Evolutionary conservation across 2,329 filamentous ascomycete genomes (phyloP).

Genomic region (Fusarium camptoceras): DNA sequence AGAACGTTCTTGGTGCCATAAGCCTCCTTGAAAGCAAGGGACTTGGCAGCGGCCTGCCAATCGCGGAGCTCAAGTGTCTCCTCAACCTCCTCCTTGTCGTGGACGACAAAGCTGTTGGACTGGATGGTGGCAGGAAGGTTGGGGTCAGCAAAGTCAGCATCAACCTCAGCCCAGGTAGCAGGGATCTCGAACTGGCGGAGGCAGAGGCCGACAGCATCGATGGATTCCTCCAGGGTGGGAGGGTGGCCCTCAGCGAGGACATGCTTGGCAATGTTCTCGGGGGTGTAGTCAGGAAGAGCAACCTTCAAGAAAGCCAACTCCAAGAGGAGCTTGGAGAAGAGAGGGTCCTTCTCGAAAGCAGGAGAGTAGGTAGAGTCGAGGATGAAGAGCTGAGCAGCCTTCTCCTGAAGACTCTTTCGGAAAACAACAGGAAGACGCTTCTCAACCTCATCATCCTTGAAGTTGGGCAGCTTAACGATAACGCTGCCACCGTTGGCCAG

Average conservation of each 20-base stretch:
- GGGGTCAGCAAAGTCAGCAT: constrained; percentile 63
- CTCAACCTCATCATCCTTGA: constrained; percentile 90
- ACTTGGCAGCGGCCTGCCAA: constrained; percentile 89
- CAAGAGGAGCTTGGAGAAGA: constrained; percentile 74
- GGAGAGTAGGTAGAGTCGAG: constrained; percentile 78
- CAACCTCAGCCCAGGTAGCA: constrained; percentile 79
- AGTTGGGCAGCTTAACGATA: constrained; percentile 79
- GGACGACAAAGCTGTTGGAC: constrained; percentile 83
- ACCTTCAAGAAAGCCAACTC: constrained; percentile 88
- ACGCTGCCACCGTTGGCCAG: constrained; percentile 78
- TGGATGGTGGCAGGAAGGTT: constrained; percentile 73
- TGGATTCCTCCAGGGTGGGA: constrained; percentile 63
- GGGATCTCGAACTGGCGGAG: constrained; percentile 81
- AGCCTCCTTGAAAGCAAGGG: constrained; percentile 92
- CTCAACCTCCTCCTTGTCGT: constrained; percentile 81
- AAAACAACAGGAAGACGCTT: constrained; percentile 81
- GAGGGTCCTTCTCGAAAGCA: constrained; percentile 73
- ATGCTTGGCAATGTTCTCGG: constrained; percentile 74
- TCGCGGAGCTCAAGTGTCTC: constrained; percentile 72
- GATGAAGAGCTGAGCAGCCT: constrained; percentile 77
- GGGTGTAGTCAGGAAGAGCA: constrained; percentile 73
- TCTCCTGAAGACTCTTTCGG: constrained; percentile 77
- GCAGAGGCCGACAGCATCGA: constrained; percentile 75
- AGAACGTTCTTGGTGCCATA: constrained; percentile 80
- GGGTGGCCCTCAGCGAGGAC: constrained; percentile 66